Evolutionary conservation across 768 basidiomycete species (phyloP), one percentile per base, ranked within the genome.

Genomic region (Lactarius sanguifluus): DNA sequence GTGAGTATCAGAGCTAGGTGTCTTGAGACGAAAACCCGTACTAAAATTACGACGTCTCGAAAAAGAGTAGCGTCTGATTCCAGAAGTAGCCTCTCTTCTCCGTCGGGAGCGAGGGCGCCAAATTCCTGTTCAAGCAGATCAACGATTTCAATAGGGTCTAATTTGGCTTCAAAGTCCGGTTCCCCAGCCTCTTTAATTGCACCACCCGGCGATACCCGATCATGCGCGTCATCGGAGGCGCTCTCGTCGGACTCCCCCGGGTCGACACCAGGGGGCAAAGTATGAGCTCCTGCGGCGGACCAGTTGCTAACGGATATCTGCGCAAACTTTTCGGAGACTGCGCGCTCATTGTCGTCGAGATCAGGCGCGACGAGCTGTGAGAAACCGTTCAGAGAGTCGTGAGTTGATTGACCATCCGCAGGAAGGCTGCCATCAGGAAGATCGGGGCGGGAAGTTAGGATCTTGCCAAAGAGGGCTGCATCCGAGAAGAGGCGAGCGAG

Each of bases 51-150:
- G 12, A 83, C 82, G 38, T 84, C 83, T 45, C 79, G 75, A 52
- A 84, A 75, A 34, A 85, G 71, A 40, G 77, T 79, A 4, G 80
- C 86, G 69, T 86, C 85, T 2, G 79, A 76, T 71, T 87, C 85
- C 1, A 82, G 73, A 5, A 89, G 63, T 28, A 88, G 72, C 66
- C 81, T 82, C 62, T 84, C 82, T 68, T 83, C 78, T 30, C 73
- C 79, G 7, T 78, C 76, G 2, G 73, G 69, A 13, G 81, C 78
- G 36, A 88, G 75, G 12, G 79, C 71, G 0, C 88, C 88, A 71
- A 87, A 88, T 68, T 88, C 86, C 45, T 83, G 76, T 1, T 78
- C 73, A 23, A 90, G 79, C 9, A 87, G 77, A 23, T 75, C 72
- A 5, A 88, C 72, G 58, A 86, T 79, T 64, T 85, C 79, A 9